A percentile compares a stretch with the other conserved stretches of the same genome.
Conservation (phyloP, 2,329 filamentous ascomycete genomes). For the Alternaria viburni region DNA sequence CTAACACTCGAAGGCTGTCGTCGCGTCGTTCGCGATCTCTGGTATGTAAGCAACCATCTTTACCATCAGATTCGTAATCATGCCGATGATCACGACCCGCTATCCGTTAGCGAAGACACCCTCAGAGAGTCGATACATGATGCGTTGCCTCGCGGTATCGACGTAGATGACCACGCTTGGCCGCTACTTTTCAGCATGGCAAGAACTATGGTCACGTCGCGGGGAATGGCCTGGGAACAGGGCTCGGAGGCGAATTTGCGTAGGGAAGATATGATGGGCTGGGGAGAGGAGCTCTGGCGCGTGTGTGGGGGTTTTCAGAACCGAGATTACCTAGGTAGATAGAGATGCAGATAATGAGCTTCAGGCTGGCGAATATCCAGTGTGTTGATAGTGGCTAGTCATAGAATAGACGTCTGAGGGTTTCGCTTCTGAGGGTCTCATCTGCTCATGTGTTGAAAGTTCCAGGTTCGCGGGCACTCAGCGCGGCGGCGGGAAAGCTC, state of each 20-base stretch:
- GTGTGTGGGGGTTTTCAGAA: neutral
- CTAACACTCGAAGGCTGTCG: neutral
- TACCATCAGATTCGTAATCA: neutral
- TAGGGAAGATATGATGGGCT: neutral
- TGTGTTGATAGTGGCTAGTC: neutral
- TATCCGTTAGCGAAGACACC: neutral
- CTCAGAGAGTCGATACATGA: neutral
- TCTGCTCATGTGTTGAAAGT: neutral
- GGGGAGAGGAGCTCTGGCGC: neutral
- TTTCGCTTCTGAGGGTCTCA: neutral
- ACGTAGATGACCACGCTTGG: neutral
- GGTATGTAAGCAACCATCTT: constrained; percentile 1
- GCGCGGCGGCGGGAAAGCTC: neutral
- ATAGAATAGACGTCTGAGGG: neutral
- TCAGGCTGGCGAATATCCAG: neutral
- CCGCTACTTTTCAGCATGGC: neutral
- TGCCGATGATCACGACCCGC: neutral
- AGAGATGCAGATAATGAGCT: neutral
- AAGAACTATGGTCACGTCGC: neutral
- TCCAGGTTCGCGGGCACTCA: neutral
- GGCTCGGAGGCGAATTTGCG: neutral
- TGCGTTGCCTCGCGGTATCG: constrained; percentile 4
- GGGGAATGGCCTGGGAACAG: neutral
- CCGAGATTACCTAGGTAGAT: neutral
- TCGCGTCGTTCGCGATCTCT: constrained; percentile 1